Percentiles rank a stretch among this genome's conserved stretches.
Conservation (phyloP, 257 asterid genomes). For the Plectranthus barbatus region DNA sequence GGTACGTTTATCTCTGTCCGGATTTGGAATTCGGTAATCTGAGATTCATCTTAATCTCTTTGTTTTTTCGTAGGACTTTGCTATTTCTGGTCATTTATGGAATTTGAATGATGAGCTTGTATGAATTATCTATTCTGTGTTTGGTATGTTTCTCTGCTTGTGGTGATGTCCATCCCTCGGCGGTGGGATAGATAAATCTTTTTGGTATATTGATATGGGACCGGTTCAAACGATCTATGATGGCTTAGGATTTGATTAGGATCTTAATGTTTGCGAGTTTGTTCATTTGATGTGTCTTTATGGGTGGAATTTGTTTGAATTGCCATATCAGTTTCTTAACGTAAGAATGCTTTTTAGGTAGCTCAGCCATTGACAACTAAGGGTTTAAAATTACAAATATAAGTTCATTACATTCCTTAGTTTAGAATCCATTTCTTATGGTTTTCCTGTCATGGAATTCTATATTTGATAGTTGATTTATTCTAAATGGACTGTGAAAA, state of each 20-base stretch:
- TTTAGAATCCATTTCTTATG: not conserved
- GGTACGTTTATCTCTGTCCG: constrained; percentile 11
- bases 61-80: not conserved
- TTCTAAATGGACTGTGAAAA: not conserved
- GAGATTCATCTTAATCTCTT: not conserved
- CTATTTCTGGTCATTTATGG: not conserved
- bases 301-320: not conserved
- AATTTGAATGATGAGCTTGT: not conserved
- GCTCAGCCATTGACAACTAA: too few species aligned
- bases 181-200: not conserved
- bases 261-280: not conserved
- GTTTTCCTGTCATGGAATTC: not conserved
- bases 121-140: not conserved
- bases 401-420: not conserved
- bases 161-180: not conserved
- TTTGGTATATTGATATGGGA: not conserved
- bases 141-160: not conserved
- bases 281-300: not conserved
- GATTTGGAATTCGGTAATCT: not conserved
- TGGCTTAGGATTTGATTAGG: not conserved
- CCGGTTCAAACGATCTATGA: not conserved
- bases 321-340: not conserved
- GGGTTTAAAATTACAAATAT: too few species aligned
- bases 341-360: not conserved
- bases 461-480: not conserved